Evolutionary conservation across 2,329 filamentous ascomycete species (phyloP).

Genomic region (Drechslerella dactyloides): DNA sequence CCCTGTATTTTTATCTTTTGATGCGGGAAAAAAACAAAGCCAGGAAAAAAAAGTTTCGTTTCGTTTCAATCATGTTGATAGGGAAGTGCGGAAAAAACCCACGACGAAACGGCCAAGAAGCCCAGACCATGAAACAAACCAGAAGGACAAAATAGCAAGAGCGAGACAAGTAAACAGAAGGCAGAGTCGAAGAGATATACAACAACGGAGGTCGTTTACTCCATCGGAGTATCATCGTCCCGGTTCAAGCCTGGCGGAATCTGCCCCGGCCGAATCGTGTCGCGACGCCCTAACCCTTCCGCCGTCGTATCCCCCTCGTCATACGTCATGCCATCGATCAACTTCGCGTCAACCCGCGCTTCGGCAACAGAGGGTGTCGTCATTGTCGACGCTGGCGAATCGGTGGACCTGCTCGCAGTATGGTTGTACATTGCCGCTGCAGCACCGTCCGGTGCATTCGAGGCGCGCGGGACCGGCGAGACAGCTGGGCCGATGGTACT

Average conservation of each 20-base stretch:
- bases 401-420: constrained; percentile 36
- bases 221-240: constrained; percentile 22
- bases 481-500: constrained; percentile 49
- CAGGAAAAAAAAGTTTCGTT: background rate
- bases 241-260: constrained; percentile 33
- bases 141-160: background rate
- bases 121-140: background rate
- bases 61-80: background rate
- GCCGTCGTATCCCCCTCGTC: constrained; percentile 53
- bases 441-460: constrained; percentile 38
- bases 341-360: constrained; percentile 53
- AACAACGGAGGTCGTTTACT: constrained; percentile 5
- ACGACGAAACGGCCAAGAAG: constrained; percentile 2
- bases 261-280: constrained; percentile 48
- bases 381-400: constrained; percentile 48
- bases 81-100: background rate
- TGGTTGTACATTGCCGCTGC: constrained; percentile 13
- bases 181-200: background rate
- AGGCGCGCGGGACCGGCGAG: constrained; percentile 36
- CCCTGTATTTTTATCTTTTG: background rate
- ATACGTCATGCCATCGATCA: constrained; percentile 55
- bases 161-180: constrained; percentile 3
- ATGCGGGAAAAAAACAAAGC: background rate
- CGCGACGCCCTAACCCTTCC: constrained; percentile 37
- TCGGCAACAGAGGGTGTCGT: constrained; percentile 52